Base-by-base conservation (phyloP, 495 filamentous ascomycete genomes). In the Tuber brumale region DNA sequence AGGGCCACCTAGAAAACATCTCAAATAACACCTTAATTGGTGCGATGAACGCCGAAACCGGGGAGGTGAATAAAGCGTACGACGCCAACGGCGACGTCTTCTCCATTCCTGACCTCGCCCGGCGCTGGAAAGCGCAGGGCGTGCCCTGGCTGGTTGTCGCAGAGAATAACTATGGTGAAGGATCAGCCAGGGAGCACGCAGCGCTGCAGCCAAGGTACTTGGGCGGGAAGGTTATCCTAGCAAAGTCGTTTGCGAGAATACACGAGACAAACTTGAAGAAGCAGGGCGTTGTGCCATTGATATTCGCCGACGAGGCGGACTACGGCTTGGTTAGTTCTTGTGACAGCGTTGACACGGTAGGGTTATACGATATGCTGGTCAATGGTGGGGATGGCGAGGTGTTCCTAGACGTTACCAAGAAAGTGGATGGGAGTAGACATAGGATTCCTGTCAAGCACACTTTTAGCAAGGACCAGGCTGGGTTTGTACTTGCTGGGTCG, bases 191-290 rank as follows among this genome's bases (percentile, higher is more conserved):
- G 70, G 95, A 99, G 83, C 95, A 99, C 86, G 95, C 95, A 9
- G 95, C 95, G n/a, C 87, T 99, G 71, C 95, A 99, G 84, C 95
- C 95, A 19, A 87, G 95, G 1, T 98, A 95, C 84, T 90, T 99
- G 0, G 95, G 95, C 72, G 93, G 93, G 46, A 87, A 95, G 23
- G 85, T 97, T 80, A 93, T 99, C 70, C 89, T 98, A 39, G 87
- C 91, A 74, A 98, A 98, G 88, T 90, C 88, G 83, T 98, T 99
- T 84, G 95, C 95, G 4, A 88, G 95, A 69, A 99, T 99, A 84
- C 95, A 99, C 86, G 96, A 99, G 88, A 97, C 95, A 27, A 99
- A 99, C 85, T 86, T 99, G 44, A 99, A 99, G 90, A 98, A 99
- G 87, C 95, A 99, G 86, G 95, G 95, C 76, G 92, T 99, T 23